Evolutionary conservation across 208 protist genomes (phyloP).

Genomic region (Trypanosoma grayi): DNA sequence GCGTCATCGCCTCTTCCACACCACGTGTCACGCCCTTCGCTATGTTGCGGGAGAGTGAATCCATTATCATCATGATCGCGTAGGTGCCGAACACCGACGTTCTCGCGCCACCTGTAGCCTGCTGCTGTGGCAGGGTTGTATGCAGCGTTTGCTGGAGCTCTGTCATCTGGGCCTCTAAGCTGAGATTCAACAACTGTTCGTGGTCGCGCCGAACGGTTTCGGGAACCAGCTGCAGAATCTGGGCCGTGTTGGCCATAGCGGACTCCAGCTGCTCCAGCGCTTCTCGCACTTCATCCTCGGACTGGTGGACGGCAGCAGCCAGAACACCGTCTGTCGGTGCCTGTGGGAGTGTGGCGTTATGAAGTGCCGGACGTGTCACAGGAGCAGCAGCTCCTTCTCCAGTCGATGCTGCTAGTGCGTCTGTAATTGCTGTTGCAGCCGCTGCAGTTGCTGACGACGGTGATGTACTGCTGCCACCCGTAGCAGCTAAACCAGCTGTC

Average conservation of each 20-base stretch:
- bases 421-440: slow-evolving; percentile 15
- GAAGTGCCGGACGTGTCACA: slow-evolving; percentile 44
- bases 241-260: slow-evolving; percentile 59
- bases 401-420: slow-evolving; percentile 3
- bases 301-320: slow-evolving; percentile 55
- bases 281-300: slow-evolving; percentile 58
- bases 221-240: slow-evolving; percentile 73
- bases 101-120: not conserved
- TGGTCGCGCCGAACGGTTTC: slow-evolving; percentile 68
- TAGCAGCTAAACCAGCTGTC: slow-evolving; percentile 17
- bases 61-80: slow-evolving; percentile 46
- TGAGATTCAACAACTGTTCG: slow-evolving; percentile 73
- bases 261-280: slow-evolving; percentile 54
- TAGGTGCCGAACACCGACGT: slow-evolving; percentile 65
- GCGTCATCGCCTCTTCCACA: slow-evolving; percentile 55
- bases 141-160: slow-evolving; percentile 56
- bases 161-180: slow-evolving; percentile 90
- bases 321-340: slow-evolving; percentile 58
- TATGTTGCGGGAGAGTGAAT: slow-evolving; percentile 61
- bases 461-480: not conserved
- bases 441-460: slow-evolving; percentile 2
- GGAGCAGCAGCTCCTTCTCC: slow-evolving; percentile 8
- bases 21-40: slow-evolving; percentile 61
- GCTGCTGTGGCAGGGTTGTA: not conserved
- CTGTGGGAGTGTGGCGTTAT: slow-evolving; percentile 73